Base-by-base conservation (phyloP, 208 protist genomes). In the Trypanosoma avium region DNA sequence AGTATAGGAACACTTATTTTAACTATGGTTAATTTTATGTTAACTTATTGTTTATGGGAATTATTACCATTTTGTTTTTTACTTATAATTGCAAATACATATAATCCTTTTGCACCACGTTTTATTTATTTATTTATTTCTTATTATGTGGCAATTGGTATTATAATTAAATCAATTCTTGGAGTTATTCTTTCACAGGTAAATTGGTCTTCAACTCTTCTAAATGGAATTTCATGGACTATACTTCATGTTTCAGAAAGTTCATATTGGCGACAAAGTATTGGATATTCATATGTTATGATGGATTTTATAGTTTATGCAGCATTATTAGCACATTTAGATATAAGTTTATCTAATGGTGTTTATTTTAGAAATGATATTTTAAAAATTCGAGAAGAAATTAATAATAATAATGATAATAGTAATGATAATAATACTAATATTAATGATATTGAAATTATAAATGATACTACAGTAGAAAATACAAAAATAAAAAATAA, bases 41-140 rank as follows among this genome's bases (percentile, higher is more conserved):
- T 80, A n/a, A 83, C 78, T 15, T 67, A 66, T 32, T 75, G 70
- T 36, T 9, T 79, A 30, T 88, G 77, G 72, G 82, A 88, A 49
- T 45, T 85, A 2, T 0, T 69, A 3, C 75, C 70, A 2, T 74
- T 85, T 30, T 75, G 56, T 38, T 77, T 79, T 52, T 55, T 83
- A 19, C 59, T 88, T 22, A 55, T 78, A 9, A 56, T 88, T 19
- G 79, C 67, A 24, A 78, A 79, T 24, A 58, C 70, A 36, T 85
- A 75, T 50, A 59, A 85, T 43, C 82, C 82, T 0, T 67, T 77
- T 53, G 59, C 82, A 1, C 82, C 82, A 9, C 75, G 67, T 27
- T 38, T 57, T 35, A 60, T 79, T 4, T 88, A 64, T 61, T 42
- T 55, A 13, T 33, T 36, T 26, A 66, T 75, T 36, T 62, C 64